These are phyloP conservation scores for Endocarpon pusillum DNA, from an alignment of 495 filamentous ascomycete genomes.

Conservation along the genomic window DNA sequence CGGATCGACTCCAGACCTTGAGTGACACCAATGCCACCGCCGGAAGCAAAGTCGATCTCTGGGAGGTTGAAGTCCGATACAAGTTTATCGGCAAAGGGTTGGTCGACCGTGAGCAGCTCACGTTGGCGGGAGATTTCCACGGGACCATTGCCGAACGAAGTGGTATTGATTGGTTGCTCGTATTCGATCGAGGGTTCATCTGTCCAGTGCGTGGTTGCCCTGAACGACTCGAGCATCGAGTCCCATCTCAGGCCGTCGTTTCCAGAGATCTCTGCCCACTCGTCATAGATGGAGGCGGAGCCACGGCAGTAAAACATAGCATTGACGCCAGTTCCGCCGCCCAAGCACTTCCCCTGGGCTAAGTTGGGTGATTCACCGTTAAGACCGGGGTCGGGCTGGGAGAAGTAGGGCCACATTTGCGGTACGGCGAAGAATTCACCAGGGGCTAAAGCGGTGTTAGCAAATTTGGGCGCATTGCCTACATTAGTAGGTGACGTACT, in stretches of 20 bases:
- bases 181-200: no score
- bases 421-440: no score
- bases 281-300: conserved; percentile 24
- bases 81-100: conserved; percentile 1
- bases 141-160: conserved; percentile 2
- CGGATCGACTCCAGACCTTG: conserved; percentile 1
- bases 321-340: conserved; percentile 30
- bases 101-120: conserved; percentile 1
- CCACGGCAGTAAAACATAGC: conserved; percentile 29
- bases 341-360: conserved; percentile 17
- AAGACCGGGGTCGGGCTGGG: no score
- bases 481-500: no score
- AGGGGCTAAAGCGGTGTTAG: no score
- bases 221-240: conserved; percentile 25
- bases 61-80: neutral
- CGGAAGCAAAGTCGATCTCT: conserved; percentile 2
- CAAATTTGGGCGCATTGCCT: no score
- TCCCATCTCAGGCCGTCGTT: conserved; percentile 38
- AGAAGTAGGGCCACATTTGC: no score
- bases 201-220: no score
- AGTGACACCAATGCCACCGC: conserved; percentile 1
- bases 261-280: conserved; percentile 30
- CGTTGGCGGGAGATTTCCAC: conserved; percentile 1
- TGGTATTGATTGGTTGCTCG: no score
- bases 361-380: no score